phyloP scores from a whole-genome alignment of 1,284 basidiomycete genomes.

The Ganoderma multipileum region DNA sequence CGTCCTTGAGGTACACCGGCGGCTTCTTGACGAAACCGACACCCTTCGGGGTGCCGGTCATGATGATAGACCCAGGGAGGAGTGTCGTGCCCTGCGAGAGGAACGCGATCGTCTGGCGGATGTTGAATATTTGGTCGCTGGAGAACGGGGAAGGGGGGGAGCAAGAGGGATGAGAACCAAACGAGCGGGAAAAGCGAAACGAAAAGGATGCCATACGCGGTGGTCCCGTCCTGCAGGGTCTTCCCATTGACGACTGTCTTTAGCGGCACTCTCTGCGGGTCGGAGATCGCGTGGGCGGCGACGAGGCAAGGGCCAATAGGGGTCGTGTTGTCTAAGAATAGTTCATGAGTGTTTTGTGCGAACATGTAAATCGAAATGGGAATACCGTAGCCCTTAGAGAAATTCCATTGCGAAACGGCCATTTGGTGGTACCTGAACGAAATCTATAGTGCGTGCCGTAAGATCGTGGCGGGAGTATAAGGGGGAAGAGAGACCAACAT shows the following conservation, averaged over 20 bases:
- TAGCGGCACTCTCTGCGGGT: slow-evolving; percentile 75
- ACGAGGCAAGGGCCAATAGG: slow-evolving; percentile 84
- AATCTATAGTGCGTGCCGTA: slow-evolving; percentile 48
- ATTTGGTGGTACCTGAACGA: slow-evolving; percentile 84
- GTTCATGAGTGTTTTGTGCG: neutral
- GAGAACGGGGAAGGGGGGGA: no score
- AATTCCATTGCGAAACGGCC: slow-evolving; percentile 81
- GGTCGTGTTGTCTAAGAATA: slow-evolving; percentile 63
- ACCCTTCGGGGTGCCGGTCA: slow-evolving; percentile 81
- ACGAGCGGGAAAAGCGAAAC: slow-evolving; percentile 32
- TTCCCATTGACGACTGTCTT: slow-evolving; percentile 74
- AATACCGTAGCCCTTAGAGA: slow-evolving; percentile 81
- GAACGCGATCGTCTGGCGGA: slow-evolving; percentile 77
- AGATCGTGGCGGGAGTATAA: neutral
- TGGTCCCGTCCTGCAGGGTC: slow-evolving; percentile 77
- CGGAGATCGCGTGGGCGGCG: slow-evolving; percentile 63
- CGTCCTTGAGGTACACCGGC: slow-evolving; percentile 74
- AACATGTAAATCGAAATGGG: neutral
- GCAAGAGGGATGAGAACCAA: slow-evolving; percentile 10
- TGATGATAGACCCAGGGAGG: slow-evolving; percentile 80
- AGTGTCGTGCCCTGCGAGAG: slow-evolving; percentile 89
- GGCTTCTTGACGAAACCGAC: slow-evolving; percentile 82
- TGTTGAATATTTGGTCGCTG: slow-evolving; percentile 78
- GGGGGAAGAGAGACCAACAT: slow-evolving; percentile 52
- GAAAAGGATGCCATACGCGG: slow-evolving; percentile 55